Evolutionary conservation across 768 basidiomycete species (phyloP).

Genomic region (Tylopilus sp.): DNA sequence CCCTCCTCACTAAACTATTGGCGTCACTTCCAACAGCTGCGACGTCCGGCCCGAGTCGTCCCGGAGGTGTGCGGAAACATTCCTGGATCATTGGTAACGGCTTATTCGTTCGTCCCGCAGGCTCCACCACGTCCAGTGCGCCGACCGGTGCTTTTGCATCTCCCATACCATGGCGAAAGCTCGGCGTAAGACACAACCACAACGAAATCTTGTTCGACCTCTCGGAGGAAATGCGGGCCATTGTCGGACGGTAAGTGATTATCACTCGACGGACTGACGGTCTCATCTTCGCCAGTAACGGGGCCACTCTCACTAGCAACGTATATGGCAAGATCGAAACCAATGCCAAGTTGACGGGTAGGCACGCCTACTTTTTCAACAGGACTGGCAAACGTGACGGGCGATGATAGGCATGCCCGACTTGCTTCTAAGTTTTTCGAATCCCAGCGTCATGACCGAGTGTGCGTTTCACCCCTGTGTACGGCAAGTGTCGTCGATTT

Average conservation of each 20-base stretch:
- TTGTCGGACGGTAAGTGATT: conserved; percentile 27
- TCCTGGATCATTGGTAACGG: neutral
- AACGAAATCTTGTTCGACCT: conserved; percentile 96
- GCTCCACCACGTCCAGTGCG: conserved; percentile 34
- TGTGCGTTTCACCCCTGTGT: conserved; percentile 93
- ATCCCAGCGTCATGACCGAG: conserved; percentile 68
- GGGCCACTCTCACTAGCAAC: conserved; percentile 59
- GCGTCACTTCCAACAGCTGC: conserved; percentile 32
- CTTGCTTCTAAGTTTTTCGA: conserved; percentile 70
- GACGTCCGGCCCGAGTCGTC: conserved; percentile 25
- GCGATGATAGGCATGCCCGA: conserved; percentile 76
- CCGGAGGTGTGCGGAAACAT: conserved; percentile 22
- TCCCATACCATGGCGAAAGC: conserved; percentile 91
- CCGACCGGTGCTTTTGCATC: conserved; percentile 66
- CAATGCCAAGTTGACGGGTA: conserved; percentile 76
- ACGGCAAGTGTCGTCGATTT: conserved; percentile 47
- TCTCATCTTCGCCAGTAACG: conserved; percentile 45
- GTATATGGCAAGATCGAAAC: conserved; percentile 78
- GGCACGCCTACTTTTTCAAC: neutral
- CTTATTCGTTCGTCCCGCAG: conserved; percentile 11
- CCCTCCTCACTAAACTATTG: conserved; percentile 72
- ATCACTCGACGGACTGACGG: neutral
- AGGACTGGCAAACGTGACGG: neutral
- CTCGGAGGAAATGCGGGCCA: conserved; percentile 69
- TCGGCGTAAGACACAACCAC: conserved; percentile 74